Conservation (phyloP, 148 eudicot species). For the Chenopodium formosanum region DNA sequence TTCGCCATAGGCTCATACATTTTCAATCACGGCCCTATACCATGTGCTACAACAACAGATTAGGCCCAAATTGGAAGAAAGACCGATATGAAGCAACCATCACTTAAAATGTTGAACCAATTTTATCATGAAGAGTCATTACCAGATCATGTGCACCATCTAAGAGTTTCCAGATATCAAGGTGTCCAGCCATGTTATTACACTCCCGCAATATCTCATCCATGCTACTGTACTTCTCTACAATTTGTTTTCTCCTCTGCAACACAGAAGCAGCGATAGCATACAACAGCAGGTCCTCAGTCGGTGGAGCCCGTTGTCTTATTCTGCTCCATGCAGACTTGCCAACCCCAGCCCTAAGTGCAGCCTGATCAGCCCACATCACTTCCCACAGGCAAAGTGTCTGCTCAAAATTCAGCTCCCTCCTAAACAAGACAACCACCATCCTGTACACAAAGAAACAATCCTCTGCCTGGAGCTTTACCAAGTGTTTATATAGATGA, state of each 20-base stretch:
- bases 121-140: constrained; percentile 82
- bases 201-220: constrained; percentile 95
- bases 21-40: not conserved
- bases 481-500: constrained; percentile 85
- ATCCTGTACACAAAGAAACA: constrained; percentile 96
- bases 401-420: constrained; percentile 88
- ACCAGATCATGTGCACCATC: constrained; percentile 91
- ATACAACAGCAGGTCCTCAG: constrained; percentile 80
- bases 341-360: constrained; percentile 81
- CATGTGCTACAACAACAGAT: not conserved
- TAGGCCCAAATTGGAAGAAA: not conserved
- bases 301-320: constrained; percentile 92
- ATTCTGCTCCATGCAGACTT: constrained; percentile 91
- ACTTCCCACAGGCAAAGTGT: constrained; percentile 96
- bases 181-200: constrained; percentile 90
- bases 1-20: not conserved
- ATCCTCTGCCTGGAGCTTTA: constrained; percentile 89
- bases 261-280: constrained; percentile 95
- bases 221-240: constrained; percentile 90
- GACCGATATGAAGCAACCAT: not conserved
- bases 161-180: constrained; percentile 93
- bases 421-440: constrained; percentile 94
- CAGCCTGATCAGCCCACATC: constrained; percentile 98
- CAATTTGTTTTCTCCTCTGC: constrained; percentile 86
- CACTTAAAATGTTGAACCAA: constrained; percentile 35